phyloP scores from a whole-genome alignment of 2,329 filamentous ascomycete genomes.

The Aspergillus phoenicis region DNA sequence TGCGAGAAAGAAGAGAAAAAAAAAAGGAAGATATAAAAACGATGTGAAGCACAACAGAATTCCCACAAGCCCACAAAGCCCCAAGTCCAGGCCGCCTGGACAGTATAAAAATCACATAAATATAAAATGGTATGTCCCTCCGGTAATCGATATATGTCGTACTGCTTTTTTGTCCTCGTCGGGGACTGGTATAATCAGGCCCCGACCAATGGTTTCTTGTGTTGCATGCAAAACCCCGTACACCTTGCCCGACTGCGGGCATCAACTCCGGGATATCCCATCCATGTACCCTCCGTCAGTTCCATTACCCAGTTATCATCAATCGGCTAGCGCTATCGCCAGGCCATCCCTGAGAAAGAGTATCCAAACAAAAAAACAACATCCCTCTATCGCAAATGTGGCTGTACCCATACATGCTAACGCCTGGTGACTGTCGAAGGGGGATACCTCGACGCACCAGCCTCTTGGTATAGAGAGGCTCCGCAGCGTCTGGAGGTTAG shows the following conservation, averaged over 20 bases:
- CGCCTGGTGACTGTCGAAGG: constrained; percentile 10
- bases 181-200: neutral
- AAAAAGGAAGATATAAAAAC: neutral
- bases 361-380: constrained; percentile 24
- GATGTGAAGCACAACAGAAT: neutral
- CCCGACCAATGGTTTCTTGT: neutral
- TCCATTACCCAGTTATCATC: constrained; percentile 13
- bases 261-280: constrained; percentile 3
- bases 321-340: constrained; percentile 4
- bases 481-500: neutral
- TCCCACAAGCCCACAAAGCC: neutral
- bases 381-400: constrained; percentile 19
- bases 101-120: neutral
- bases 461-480: neutral
- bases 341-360: constrained; percentile 16
- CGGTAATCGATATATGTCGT: constrained; percentile 5
- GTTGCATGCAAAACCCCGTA: constrained; percentile 8
- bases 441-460: neutral
- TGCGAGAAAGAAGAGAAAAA: neutral
- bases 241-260: constrained; percentile 1
- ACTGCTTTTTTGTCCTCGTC: neutral
- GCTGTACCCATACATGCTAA: constrained; percentile 24
- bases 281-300: constrained; percentile 13
- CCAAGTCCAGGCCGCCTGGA: neutral
- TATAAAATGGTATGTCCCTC: constrained; percentile 1